Conservation (phyloP, 345 rosid genomes). For the Geranium rotundifolium region DNA sequence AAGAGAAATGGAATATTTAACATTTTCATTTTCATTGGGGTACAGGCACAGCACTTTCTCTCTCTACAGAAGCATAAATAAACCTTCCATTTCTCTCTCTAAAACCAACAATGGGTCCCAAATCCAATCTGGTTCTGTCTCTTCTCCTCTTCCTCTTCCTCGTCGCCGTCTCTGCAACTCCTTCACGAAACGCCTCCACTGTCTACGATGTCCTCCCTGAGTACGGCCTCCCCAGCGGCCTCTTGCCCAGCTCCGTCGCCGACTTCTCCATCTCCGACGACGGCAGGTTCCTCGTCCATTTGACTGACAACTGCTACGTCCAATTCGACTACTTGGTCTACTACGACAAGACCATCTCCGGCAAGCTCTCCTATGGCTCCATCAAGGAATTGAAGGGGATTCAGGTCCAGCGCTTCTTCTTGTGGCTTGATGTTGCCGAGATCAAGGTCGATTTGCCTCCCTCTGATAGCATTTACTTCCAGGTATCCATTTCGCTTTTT, state of each 20-base stretch:
- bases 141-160: conserved; percentile 12
- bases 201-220: conserved; percentile 79
- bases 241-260: conserved; percentile 51
- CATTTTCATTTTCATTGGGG: too few relatives aligned
- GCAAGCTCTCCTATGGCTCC: conserved; percentile 61
- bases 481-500: neutral
- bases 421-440: conserved; percentile 78
- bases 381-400: conserved; percentile 69
- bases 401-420: conserved; percentile 56
- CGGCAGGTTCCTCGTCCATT: conserved; percentile 44
- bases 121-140: too few relatives aligned
- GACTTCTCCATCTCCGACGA: conserved; percentile 52
- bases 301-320: conserved; percentile 46
- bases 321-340: conserved; percentile 77
- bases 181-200: conserved; percentile 16
- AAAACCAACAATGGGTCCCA: too few relatives aligned
- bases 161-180: conserved; percentile 7
- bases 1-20: too few relatives aligned
- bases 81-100: too few relatives aligned
- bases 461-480: conserved; percentile 68
- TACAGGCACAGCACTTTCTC: too few relatives aligned
- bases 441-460: conserved; percentile 93
- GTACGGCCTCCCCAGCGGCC: conserved; percentile 82
- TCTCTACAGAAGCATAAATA: too few relatives aligned
- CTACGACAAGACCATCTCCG: conserved; percentile 57